Conservation (phyloP, 202 grass and related monocot species). For the Carex arenaria region DNA sequence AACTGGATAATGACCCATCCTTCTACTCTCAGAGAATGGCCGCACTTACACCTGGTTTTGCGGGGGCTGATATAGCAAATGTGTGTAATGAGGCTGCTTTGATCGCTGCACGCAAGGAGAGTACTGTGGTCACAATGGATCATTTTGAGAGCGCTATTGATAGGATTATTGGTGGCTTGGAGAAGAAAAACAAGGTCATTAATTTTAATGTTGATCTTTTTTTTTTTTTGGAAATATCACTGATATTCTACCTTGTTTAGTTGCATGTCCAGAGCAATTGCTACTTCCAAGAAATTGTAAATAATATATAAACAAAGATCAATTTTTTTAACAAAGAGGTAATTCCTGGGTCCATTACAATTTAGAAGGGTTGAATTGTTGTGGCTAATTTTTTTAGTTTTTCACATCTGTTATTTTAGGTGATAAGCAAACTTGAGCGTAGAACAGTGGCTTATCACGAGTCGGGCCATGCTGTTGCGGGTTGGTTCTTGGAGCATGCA, state of each 20-base stretch:
- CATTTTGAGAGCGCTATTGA: constrained; percentile 91
- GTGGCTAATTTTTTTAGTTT: constrained; percentile 9
- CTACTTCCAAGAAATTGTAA: background rate
- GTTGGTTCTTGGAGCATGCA: constrained; percentile 94
- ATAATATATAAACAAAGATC: background rate
- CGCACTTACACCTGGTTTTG: constrained; percentile 82
- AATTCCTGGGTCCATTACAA: constrained; percentile 9
- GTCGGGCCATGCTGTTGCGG: constrained; percentile 75
- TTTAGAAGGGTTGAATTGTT: background rate
- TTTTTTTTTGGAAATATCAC: background rate
- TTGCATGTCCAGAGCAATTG: background rate
- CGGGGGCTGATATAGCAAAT: constrained; percentile 94
- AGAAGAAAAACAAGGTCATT: constrained; percentile 93
- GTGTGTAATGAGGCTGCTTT: constrained; percentile 88
- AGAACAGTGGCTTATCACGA: constrained; percentile 84
- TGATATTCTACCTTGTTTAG: background rate
- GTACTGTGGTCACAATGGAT: constrained; percentile 52
- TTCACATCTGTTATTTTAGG: constrained; percentile 31
- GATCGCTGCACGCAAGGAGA: constrained; percentile 62
- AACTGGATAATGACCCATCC: constrained; percentile 65
- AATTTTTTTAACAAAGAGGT: background rate
- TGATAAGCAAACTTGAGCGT: constrained; percentile 86
- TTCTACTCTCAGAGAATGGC: constrained; percentile 94
- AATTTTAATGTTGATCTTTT: background rate
- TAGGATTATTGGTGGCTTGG: constrained; percentile 79